Conservation (phyloP, 352 stramenopile species). For the Albugo laibachii region DNA sequence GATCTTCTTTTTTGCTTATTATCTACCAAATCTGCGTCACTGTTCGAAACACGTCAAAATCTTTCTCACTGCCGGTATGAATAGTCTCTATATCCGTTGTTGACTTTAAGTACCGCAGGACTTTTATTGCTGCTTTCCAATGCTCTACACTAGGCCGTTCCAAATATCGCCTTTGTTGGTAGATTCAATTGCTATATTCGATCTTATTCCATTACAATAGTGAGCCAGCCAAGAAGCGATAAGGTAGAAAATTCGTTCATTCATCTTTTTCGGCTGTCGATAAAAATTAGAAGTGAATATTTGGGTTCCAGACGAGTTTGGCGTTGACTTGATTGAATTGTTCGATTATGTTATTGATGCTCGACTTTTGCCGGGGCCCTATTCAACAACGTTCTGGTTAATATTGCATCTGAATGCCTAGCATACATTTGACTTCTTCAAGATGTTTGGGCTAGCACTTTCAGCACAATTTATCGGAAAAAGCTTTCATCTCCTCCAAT, state of each 20-base stretch:
- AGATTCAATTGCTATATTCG: background rate
- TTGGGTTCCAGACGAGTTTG: conserved; percentile 3
- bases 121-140: background rate
- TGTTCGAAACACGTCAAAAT: background rate
- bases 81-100: background rate
- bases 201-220: background rate
- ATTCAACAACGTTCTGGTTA: conserved; percentile 1
- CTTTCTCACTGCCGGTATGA: background rate
- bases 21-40: background rate
- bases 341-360: conserved; percentile 1
- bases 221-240: background rate
- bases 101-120: background rate
- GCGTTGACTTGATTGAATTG: conserved; percentile 4
- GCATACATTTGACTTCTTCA: conserved; percentile 6
- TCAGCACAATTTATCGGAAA: background rate
- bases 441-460: conserved; percentile 4
- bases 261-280: background rate
- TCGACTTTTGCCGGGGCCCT: no score
- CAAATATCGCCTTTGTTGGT: background rate
- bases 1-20: background rate
- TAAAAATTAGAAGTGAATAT: background rate
- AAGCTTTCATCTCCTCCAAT: background rate
- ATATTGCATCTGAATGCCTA: conserved; percentile 11
- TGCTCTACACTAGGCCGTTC: background rate
- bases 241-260: background rate